These are phyloP conservation scores for Pythium grandisporangium DNA, from an alignment of 352 stramenopile species.

Conservation along the genomic window DNA sequence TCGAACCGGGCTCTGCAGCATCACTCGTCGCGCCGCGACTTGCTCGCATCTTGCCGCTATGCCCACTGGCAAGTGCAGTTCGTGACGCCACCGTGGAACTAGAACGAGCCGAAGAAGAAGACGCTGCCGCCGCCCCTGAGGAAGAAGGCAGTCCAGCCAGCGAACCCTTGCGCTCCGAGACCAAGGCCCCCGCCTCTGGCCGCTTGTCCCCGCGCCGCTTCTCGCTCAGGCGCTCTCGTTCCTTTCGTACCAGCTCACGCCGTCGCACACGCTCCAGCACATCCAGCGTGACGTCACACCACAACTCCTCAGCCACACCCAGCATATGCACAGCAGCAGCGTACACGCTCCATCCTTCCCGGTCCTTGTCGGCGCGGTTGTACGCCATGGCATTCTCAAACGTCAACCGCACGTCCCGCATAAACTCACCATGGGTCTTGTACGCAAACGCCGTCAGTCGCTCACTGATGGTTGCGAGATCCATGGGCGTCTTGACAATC, in stretches of 20 bases:
- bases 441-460: conserved; percentile 66
- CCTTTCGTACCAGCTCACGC: conserved; percentile 61
- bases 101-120: neutral
- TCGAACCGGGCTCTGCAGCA: too few relatives aligned
- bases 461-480: conserved; percentile 60
- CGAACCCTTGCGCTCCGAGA: conserved; percentile 16
- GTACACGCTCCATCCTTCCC: conserved; percentile 78
- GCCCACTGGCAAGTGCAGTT: too few relatives aligned
- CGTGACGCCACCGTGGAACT: neutral
- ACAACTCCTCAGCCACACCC: conserved; percentile 59
- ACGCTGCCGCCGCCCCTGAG: neutral
- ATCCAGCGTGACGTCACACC: conserved; percentile 73
- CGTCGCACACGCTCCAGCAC: conserved; percentile 62
- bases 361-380: conserved; percentile 73
- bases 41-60: neutral
- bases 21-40: neutral
- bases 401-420: conserved; percentile 64
- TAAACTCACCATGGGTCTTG: conserved; percentile 77
- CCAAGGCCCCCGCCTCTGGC: conserved; percentile 16
- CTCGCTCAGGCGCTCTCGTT: conserved; percentile 50
- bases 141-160: too few relatives aligned
- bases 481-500: conserved; percentile 77
- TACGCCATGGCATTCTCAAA: conserved; percentile 83
- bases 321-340: conserved; percentile 66
- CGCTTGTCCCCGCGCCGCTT: conserved; percentile 34